Evolutionary conservation across 2,329 filamentous ascomycete species (phyloP), one percentile per base, ranked within the genome.

Genomic region (Mollisiaceae sp.): DNA sequence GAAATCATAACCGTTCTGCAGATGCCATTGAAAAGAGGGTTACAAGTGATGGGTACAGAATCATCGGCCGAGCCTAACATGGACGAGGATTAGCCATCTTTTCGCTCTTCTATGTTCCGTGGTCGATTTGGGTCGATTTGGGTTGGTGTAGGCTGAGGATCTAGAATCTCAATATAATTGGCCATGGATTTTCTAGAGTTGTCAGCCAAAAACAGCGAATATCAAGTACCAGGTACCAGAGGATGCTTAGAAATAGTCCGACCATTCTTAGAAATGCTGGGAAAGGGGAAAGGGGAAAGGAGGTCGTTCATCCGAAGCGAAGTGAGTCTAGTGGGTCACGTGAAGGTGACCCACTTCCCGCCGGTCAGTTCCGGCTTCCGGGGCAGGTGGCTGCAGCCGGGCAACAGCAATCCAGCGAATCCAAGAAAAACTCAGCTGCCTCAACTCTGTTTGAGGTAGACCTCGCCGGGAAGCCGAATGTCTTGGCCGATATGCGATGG

Each of bases 371-470:
- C 45, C 43, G 43, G 4, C 2, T 47, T 14, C 22, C 27, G 27
- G 6, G 27, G 27, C 27, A 32, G 27, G 27, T 32, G 27, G 3
- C 27, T 32, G 27, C 3, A 32, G 27, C 27, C 27, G 27, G 27
- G 27, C 27, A 32, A 32, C 27, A 32, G n/a, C n/a, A n/a, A n/a
- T n/a, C n/a, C n/a, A 8, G n/a, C n/a, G 45, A n/a, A 50, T 20
- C 45, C n/a, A 11, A 4, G 12, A 11, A 41, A 20, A n/a, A 3
- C 4, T 45, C n/a, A 8, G 8, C n/a, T 20, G n/a, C 18, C 24
- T 20, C 45, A 50, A 50, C 18, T 24, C n/a, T 50, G 45, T 50
- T 50, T 50, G 45, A 22, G n/a, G 20, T 50, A 50, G 45, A 50
- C 45, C 20, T 50, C 45, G 45, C 11, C n/a, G n/a, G 45, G 45